These are phyloP conservation scores for Spencermartinsiella europaea DNA, from an alignment of 805 yeast species.

Conservation along the genomic window DNA sequence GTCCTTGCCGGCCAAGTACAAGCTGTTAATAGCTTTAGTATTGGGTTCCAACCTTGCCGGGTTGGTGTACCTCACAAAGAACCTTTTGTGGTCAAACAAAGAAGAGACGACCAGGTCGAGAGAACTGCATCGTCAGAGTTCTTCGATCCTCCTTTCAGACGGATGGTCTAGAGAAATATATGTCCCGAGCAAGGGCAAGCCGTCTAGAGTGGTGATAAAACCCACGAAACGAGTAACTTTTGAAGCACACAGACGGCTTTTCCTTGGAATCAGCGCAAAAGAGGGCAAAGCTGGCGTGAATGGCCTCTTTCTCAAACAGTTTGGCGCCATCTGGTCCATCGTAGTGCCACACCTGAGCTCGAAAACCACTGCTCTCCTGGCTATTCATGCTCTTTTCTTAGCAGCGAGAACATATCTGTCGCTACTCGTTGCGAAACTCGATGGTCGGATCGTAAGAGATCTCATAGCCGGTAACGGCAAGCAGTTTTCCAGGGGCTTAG, in stretches of 20 bases:
- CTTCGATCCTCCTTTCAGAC: conserved; percentile 25
- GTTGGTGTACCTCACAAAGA: background rate
- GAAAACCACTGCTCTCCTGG: conserved; percentile 58
- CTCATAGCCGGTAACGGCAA: conserved; percentile 75
- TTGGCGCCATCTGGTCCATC: conserved; percentile 71
- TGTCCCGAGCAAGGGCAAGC: conserved; percentile 22
- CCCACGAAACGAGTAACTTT: conserved; percentile 28
- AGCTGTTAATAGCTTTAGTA: background rate
- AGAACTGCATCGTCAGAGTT: conserved; percentile 21
- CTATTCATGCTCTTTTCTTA: conserved; percentile 68
- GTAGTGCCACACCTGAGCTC: conserved; percentile 71
- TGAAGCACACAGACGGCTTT: conserved; percentile 29
- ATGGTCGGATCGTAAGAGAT: conserved; percentile 88
- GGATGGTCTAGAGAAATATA: conserved; percentile 27
- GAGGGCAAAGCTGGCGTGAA: conserved; percentile 33
- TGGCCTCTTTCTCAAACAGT: conserved; percentile 66
- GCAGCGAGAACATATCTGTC: conserved; percentile 83
- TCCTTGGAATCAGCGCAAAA: conserved; percentile 15
- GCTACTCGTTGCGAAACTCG: conserved; percentile 77
- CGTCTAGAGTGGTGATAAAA: conserved; percentile 23
- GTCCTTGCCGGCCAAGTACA: background rate
- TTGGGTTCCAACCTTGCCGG: background rate
- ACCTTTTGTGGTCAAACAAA: background rate
- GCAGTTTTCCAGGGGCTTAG: conserved; percentile 69
- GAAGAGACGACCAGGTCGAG: background rate